These are phyloP conservation scores for Lippia alba DNA, from an alignment of 305 asterid species.

Conservation along the genomic window DNA sequence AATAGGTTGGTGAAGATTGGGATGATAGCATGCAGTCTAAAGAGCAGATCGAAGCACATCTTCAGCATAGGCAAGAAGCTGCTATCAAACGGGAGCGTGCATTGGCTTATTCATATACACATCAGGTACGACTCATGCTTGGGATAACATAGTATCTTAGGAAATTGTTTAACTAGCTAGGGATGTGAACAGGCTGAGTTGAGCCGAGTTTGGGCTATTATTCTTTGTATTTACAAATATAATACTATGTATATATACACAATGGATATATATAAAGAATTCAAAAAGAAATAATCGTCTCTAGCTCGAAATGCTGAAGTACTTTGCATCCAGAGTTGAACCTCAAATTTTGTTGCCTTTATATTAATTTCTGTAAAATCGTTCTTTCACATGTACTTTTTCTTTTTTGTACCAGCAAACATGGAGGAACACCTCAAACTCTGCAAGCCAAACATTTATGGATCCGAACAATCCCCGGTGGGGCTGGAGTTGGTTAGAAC, in stretches of 20 bases:
- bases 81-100: slow-evolving; percentile 84
- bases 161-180: too few species aligned
- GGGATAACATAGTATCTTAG: too few species aligned
- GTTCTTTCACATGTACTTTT: background rate
- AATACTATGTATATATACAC: too few species aligned
- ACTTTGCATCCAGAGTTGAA: background rate
- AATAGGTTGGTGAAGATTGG: slow-evolving; percentile 74
- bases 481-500: slow-evolving; percentile 98
- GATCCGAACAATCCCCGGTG: slow-evolving; percentile 82
- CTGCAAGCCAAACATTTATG: slow-evolving; percentile 69
- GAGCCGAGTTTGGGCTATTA: too few species aligned
- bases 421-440: slow-evolving; percentile 64
- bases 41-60: slow-evolving; percentile 71
- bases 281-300: too few species aligned
- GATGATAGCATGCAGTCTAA: slow-evolving; percentile 68
- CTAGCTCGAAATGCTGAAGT: too few species aligned
- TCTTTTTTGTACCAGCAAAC: slow-evolving; percentile 53
- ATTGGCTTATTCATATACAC: slow-evolving; percentile 82
- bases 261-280: too few species aligned
- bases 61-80: slow-evolving; percentile 70
- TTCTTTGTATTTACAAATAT: too few species aligned
- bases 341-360: background rate
- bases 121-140: slow-evolving; percentile 57
- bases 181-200: too few species aligned
- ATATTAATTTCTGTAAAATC: background rate